Conservation (phyloP, 352 stramenopile species). For the Globisporangium uncinulatum region DNA sequence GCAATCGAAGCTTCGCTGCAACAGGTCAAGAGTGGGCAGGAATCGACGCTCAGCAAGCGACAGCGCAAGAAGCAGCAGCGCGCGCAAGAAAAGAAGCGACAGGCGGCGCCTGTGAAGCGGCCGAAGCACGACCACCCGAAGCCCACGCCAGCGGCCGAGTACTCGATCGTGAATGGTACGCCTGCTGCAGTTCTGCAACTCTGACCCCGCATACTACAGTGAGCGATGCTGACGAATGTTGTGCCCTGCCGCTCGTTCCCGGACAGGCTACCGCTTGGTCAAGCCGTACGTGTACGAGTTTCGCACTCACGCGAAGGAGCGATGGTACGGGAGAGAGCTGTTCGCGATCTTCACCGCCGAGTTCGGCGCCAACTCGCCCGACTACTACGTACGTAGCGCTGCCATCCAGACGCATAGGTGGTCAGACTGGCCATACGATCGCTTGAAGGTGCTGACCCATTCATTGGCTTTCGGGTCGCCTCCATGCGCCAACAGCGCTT, state of each 20-base stretch:
- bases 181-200: not conserved
- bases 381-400: constrained; percentile 69
- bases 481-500: constrained; percentile 45
- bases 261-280: constrained; percentile 72
- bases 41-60: constrained; percentile 19
- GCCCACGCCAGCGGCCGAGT: constrained; percentile 25
- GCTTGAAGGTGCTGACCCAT: constrained; percentile 1
- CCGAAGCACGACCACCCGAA: constrained; percentile 28
- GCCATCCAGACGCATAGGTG: not conserved
- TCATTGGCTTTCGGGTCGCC: too few relatives aligned
- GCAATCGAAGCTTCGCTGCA: not conserved
- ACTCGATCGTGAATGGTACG: constrained; percentile 53
- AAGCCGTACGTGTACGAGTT: constrained; percentile 96
- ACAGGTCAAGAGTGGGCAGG: not conserved
- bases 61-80: constrained; percentile 44
- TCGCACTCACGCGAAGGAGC: constrained; percentile 91
- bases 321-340: constrained; percentile 91
- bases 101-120: constrained; percentile 6
- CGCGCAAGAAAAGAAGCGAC: constrained; percentile 17
- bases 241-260: not conserved
- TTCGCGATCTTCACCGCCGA: constrained; percentile 89
- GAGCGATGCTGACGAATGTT: not conserved
- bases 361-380: constrained; percentile 77
- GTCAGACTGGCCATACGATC: constrained; percentile 3
- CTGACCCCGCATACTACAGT: too few relatives aligned